Base-by-base conservation (phyloP, 768 basidiomycete genomes). In the Amanita exitialis region DNA sequence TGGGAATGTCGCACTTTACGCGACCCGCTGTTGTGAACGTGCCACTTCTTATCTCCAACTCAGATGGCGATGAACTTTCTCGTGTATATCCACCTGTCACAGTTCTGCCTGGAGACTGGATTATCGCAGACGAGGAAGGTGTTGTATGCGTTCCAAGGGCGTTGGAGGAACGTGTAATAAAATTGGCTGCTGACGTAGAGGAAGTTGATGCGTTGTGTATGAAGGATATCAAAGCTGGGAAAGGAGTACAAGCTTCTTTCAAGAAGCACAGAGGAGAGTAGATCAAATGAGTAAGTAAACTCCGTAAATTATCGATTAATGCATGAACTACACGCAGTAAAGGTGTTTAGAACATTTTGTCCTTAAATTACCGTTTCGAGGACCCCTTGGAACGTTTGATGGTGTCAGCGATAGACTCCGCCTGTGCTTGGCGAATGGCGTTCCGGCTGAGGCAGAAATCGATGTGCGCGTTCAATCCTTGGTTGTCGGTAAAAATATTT, bases 51-150 rank as follows among this genome's bases (percentile, higher is more conserved):
- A 76, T 86, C 36, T 48, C 75, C 85, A 15, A 64, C 49, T 16
- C 27, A 12, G 41, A 34, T 16, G 37, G 16, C 6, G 39, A 63
- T 30, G 69, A 70, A 30, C 59, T 61, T 7, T 81, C 86, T 57
- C 30, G 3, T 10, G 10, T 30, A 32, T 32, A 32, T 32, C 76
- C 80, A 2, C 54, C 77, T 0, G 73, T 82, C 9, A 72, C 59
- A 2, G 74, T 95, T 5, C 61, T 77, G 15, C 84, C 92, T 2
- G 86, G 83, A 2, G 92, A 94, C 63, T 78, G 83, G 75, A 76
- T 95, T 44, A 63, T 93, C n/a, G 90, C 82, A 21, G 93, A 96
- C 64, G 76, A 81, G 51, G 88, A 96, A 61, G 92, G 94, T 1
- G 89, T 94, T 1, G 88, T 97, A 2, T 88, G 82, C 58, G 77